These are phyloP conservation scores for Candida insectorum DNA, from an alignment of 805 yeast genomes.

Conservation along the genomic window DNA sequence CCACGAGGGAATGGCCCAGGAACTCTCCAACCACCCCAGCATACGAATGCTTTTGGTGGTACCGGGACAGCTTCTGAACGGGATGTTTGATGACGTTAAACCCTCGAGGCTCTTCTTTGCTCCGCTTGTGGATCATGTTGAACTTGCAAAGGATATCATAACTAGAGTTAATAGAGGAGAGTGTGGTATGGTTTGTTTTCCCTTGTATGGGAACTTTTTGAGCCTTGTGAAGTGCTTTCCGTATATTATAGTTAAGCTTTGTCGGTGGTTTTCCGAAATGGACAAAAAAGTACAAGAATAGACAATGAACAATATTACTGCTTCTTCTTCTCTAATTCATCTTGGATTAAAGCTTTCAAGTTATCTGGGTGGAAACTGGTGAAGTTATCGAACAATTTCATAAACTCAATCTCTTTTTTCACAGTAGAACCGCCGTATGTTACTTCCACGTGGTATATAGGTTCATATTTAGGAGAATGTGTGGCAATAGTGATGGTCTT, in stretches of 20 bases:
- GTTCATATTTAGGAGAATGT: slow-evolving; percentile 42
- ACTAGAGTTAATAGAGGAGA: slow-evolving; percentile 33
- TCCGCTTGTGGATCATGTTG: slow-evolving; percentile 40
- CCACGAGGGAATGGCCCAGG: slow-evolving; percentile 45
- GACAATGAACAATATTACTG: slow-evolving; percentile 7
- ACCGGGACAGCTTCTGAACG: slow-evolving; percentile 51
- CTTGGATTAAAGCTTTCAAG: slow-evolving; percentile 21
- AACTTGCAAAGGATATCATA: slow-evolving; percentile 34
- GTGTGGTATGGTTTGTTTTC: slow-evolving; percentile 41
- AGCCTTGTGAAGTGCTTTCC: slow-evolving; percentile 45
- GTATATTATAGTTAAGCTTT: slow-evolving; percentile 28
- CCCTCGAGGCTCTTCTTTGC: slow-evolving; percentile 44
- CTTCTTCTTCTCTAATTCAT: slow-evolving; percentile 13
- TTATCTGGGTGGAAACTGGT: slow-evolving; percentile 37
- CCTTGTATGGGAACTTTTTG: slow-evolving; percentile 45
- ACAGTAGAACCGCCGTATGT: slow-evolving; percentile 22
- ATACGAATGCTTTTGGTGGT: slow-evolving; percentile 37
- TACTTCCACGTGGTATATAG: slow-evolving; percentile 39
- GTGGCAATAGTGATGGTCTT: slow-evolving; percentile 39
- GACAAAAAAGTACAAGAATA: slow-evolving; percentile 33
- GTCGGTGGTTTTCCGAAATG: slow-evolving; percentile 35
- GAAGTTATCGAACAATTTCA: slow-evolving; percentile 43
- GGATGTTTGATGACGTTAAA: slow-evolving; percentile 46
- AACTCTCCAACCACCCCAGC: slow-evolving; percentile 19
- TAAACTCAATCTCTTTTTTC: slow-evolving; percentile 28